Conservation (phyloP, 2,329 filamentous ascomycete species). For the Boeremia lycopersici region DNA sequence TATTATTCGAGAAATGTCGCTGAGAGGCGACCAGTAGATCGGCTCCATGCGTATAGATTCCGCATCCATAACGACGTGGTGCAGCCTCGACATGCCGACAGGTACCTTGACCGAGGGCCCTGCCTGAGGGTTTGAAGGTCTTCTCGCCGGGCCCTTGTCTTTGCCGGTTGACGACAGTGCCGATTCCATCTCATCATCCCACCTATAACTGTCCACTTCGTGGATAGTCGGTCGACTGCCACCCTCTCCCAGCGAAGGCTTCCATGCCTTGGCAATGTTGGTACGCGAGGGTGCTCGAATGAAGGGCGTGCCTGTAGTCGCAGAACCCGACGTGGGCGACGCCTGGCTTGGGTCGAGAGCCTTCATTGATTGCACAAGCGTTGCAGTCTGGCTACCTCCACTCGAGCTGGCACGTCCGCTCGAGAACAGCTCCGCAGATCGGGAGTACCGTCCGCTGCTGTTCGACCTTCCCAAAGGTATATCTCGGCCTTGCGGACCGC, state of each 20-base stretch:
- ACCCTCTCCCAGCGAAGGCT: slow-evolving; percentile 29
- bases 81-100: slow-evolving; percentile 87
- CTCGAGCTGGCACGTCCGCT: slow-evolving; percentile 33
- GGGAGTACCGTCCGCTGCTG: slow-evolving; percentile 35
- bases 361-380: slow-evolving; percentile 35
- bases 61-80: slow-evolving; percentile 81
- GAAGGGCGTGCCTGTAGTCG: slow-evolving; percentile 58
- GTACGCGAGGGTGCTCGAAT: slow-evolving; percentile 55
- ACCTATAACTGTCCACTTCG: slow-evolving; percentile 55
- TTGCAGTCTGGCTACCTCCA: slow-evolving; percentile 27
- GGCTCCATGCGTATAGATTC: slow-evolving; percentile 76
- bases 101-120: slow-evolving; percentile 66
- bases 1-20: slow-evolving; percentile 81
- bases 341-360: slow-evolving; percentile 37
- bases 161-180: slow-evolving; percentile 38
- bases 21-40: slow-evolving; percentile 95
- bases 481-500: slow-evolving; percentile 32
- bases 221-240: slow-evolving; percentile 46
- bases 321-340: slow-evolving; percentile 35
- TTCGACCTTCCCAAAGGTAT: slow-evolving; percentile 33
- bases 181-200: slow-evolving; percentile 52
- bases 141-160: slow-evolving; percentile 34
- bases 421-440: slow-evolving; percentile 35
- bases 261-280: slow-evolving; percentile 36
- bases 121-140: slow-evolving; percentile 28